phyloP scores from a whole-genome alignment of 2,329 filamentous ascomycete genomes.

The Cladophialophora bantiana region DNA sequence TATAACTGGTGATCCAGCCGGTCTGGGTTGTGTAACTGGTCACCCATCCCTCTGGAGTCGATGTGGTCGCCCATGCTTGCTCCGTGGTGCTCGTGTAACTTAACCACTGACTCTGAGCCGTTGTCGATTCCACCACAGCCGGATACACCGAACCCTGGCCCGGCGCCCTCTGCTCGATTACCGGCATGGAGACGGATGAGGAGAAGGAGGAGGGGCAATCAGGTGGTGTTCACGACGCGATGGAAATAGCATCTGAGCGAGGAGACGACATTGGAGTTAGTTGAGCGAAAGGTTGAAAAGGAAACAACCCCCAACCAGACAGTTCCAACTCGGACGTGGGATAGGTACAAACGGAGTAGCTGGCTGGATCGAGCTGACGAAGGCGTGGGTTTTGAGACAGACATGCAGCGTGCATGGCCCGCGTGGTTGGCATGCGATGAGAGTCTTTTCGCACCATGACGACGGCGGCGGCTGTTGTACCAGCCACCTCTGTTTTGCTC shows the following conservation, averaged over 20 bases:
- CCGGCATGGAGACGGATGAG: conserved; percentile 4
- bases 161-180: conserved; percentile 10
- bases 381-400: conserved; percentile 13
- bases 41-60: conserved; percentile 1
- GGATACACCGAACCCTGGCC: not conserved
- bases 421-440: not conserved
- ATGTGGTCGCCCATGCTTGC: conserved; percentile 1
- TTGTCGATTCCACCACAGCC: not conserved
- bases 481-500: conserved; percentile 13
- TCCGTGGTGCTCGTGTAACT: conserved; percentile 7
- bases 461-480: conserved; percentile 2
- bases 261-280: not conserved
- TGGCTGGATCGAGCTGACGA: conserved; percentile 11
- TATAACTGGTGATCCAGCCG: conserved; percentile 15
- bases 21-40: conserved; percentile 9
- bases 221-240: not conserved
- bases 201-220: not conserved
- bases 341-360: not conserved
- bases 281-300: not conserved
- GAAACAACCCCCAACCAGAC: not conserved
- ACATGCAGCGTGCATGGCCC: conserved; percentile 19
- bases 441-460: conserved; percentile 8
- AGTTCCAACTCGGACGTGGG: not conserved
- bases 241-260: not conserved
- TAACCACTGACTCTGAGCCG: conserved; percentile 4